Base-by-base conservation (phyloP, 129 eudicot species). In the Flaveria linearis region DNA sequence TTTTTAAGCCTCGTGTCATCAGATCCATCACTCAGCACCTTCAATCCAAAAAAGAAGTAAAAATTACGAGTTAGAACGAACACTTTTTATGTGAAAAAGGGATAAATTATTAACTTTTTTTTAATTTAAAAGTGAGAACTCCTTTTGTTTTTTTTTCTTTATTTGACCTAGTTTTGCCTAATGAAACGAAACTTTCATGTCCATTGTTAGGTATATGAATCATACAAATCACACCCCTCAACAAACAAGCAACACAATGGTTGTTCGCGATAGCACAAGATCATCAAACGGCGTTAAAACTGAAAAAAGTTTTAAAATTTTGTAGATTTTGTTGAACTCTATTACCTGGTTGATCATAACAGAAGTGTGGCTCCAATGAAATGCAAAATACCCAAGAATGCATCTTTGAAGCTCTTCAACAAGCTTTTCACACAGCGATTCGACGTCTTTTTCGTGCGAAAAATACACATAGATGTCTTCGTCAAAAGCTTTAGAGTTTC, bases 341-440 rank as follows among this genome's bases (percentile, higher is more conserved):
- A 1, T 18, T 73, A 90, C 98, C 96, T 87, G 90, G 22, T 53
- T 79, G 74, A 91, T 81, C 86, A 87, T 82, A 45, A 51, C 50
- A 62, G 91, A 76, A 69, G 96, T 85, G 7, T 82, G 90, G 61
- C 63, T 85, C 98, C 98, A 94, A 73, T 91, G 85, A 72, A 87
- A 91, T 7, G 90, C 88, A 69, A 94, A 91, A 53, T 94, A 94
- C 0, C 82, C 86, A 73, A 91, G 92, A 75, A 91, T 83, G 63
- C 98, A 94, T 81, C 93, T 87, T 51, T 94, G 93, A 69, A 94
- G 84, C 76, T 94, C 98, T 63, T 87, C 88, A 18, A 85, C 85
- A 22, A 94, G 85, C 70, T 89, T 88, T 52, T 76, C 83, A 28
- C 86, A 91, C 15, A 91, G 72, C 16, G 20, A 71, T 2, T 88